Percentiles rank a stretch among this genome's conserved stretches.
These are phyloP conservation scores for Polygonum maritimum DNA, from an alignment of 148 eudicot genomes.

Conservation along the genomic window DNA sequence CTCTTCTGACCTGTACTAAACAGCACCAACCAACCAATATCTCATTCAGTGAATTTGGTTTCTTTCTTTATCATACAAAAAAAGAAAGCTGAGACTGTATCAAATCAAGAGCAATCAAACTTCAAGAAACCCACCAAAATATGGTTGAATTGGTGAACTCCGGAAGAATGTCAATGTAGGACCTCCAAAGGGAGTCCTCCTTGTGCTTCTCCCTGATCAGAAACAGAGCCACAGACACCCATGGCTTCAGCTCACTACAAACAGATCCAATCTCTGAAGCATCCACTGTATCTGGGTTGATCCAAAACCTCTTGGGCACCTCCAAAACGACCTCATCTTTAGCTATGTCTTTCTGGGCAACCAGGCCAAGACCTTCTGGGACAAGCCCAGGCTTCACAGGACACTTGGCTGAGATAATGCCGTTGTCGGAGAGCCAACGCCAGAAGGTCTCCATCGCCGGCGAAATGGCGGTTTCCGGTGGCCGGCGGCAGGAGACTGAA, in stretches of 20 bases:
- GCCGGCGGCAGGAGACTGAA: slow-evolving; percentile 23
- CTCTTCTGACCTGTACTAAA: slow-evolving; percentile 97
- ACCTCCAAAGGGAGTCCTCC: slow-evolving; percentile 46
- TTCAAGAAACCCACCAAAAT: slow-evolving; percentile 64
- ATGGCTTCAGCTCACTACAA: slow-evolving; percentile 76
- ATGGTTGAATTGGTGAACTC: slow-evolving; percentile 71
- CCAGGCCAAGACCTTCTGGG: slow-evolving; percentile 70
- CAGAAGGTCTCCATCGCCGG: slow-evolving; percentile 63
- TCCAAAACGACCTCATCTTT: slow-evolving; percentile 88
- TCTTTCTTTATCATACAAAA: not conserved
- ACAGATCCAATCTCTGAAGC: slow-evolving; percentile 67
- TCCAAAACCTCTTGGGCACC: slow-evolving; percentile 79
- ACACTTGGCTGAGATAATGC: slow-evolving; percentile 46
- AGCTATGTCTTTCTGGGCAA: slow-evolving; percentile 61
- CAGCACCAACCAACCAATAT: slow-evolving; percentile 15
- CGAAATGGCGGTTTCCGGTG: slow-evolving; percentile 30
- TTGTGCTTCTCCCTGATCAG: slow-evolving; percentile 61
- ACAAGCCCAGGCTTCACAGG: slow-evolving; percentile 61
- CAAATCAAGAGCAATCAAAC: not conserved
- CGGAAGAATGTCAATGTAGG: slow-evolving; percentile 68
- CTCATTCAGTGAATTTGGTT: not conserved
- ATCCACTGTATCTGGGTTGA: slow-evolving; percentile 61
- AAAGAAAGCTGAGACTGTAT: not conserved
- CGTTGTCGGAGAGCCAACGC: slow-evolving; percentile 70
- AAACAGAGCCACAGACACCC: slow-evolving; percentile 82